Percentiles rank a stretch among this genome's conserved stretches.
Conservation (phyloP, 2,329 filamentous ascomycete genomes). For the Reticulascus tulasneorum region DNA sequence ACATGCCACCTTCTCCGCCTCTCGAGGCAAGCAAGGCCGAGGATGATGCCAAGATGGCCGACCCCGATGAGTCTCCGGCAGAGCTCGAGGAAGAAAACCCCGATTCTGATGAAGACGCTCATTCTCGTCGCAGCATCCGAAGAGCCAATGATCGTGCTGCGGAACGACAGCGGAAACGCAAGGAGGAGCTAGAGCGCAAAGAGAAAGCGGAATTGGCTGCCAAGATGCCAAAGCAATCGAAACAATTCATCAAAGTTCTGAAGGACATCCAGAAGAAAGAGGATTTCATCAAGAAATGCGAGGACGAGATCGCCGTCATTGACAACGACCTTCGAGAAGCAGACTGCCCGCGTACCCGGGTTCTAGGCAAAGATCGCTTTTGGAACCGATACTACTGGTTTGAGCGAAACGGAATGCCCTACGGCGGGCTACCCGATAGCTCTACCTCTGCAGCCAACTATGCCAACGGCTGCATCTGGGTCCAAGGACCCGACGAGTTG, state of each 20-base stretch:
- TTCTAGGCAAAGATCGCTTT: constrained; percentile 91
- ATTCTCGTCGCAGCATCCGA: constrained; percentile 48
- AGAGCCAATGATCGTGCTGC: constrained; percentile 65
- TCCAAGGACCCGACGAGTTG: constrained; percentile 89
- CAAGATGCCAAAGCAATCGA: constrained; percentile 74
- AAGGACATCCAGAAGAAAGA: constrained; percentile 89
- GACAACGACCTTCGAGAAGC: constrained; percentile 93
- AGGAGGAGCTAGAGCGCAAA: constrained; percentile 60
- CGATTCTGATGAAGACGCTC: constrained; percentile 68
- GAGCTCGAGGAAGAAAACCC: constrained; percentile 55
- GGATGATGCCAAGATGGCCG: constrained; percentile 58
- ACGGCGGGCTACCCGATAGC: constrained; percentile 79
- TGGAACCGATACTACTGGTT: constrained; percentile 99
- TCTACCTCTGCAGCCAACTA: constrained; percentile 85
- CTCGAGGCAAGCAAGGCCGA: constrained; percentile 45
- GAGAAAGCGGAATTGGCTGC: constrained; percentile 56
- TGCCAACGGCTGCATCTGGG: constrained; percentile 92
- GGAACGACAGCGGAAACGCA: constrained; percentile 73
- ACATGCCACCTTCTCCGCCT: constrained; percentile 60
- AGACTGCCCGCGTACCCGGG: constrained; percentile 84
- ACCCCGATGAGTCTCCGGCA: constrained; percentile 59
- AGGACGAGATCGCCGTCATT: constrained; percentile 78
- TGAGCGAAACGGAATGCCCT: constrained; percentile 97
- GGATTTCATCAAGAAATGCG: constrained; percentile 71
- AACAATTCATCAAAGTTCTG: constrained; percentile 81